Conservation (phyloP, 2,329 filamentous ascomycete genomes). For the Cryphonectria carpinicola region DNA sequence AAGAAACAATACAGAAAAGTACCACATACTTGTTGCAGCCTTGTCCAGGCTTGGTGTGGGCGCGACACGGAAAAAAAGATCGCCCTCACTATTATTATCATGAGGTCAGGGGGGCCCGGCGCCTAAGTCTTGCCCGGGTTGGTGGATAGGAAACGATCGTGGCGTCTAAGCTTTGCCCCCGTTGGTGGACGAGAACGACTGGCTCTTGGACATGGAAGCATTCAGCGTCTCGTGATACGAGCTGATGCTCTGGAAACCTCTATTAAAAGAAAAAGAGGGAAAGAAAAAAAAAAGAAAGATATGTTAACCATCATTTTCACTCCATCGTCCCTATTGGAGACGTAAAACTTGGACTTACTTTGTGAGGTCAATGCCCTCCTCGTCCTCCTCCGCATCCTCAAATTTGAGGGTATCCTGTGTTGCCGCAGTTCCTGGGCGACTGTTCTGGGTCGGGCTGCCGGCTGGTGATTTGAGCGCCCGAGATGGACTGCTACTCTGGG, state of each 20-base stretch:
- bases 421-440: slow-evolving; percentile 27
- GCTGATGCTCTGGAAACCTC: slow-evolving; percentile 68
- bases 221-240: slow-evolving; percentile 61
- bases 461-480: slow-evolving; percentile 55
- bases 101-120: background rate
- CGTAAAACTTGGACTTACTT: slow-evolving; percentile 50
- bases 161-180: slow-evolving; percentile 18
- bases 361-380: slow-evolving; percentile 61
- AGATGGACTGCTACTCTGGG: slow-evolving; percentile 63
- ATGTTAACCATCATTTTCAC: background rate
- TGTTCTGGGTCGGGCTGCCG: slow-evolving; percentile 52
- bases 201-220: slow-evolving; percentile 28
- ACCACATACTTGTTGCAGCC: background rate
- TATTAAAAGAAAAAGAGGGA: slow-evolving; percentile 33
- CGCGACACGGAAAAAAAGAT: background rate
- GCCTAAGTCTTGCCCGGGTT: background rate
- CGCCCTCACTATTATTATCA: background rate
- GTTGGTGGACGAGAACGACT: slow-evolving; percentile 26
- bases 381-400: slow-evolving; percentile 49
- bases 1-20: background rate
- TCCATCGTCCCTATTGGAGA: too few relatives aligned
- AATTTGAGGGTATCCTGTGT: slow-evolving; percentile 32
- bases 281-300: background rate
- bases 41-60: background rate
- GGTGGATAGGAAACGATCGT: background rate